Percentiles rank a stretch among this genome's conserved stretches.
Conservation (phyloP, 495 filamentous ascomycete species). For the Penicillium manginii region DNA sequence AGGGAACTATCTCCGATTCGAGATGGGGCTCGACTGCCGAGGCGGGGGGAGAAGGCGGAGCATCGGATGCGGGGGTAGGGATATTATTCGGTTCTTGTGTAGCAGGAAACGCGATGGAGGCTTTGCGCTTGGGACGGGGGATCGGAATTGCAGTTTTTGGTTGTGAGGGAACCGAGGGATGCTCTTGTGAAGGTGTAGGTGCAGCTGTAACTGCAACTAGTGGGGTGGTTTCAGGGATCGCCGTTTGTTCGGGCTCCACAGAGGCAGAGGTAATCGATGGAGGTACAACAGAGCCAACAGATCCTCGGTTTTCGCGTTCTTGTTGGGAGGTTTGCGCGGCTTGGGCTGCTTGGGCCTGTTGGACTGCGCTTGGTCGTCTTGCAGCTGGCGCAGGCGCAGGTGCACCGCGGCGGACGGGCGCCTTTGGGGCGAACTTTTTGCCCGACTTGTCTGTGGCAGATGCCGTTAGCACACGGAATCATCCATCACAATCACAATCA, state of each 20-base stretch:
- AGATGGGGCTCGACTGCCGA: conserved; percentile 9
- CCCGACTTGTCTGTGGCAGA: conserved; percentile 52
- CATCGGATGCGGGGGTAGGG: conserved; percentile 14
- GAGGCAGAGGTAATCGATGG: conserved; percentile 27
- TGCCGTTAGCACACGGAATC: background rate
- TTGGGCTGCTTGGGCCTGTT: conserved; percentile 35
- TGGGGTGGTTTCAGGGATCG: conserved; percentile 18
- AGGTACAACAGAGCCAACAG: conserved; percentile 23
- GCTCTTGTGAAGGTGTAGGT: conserved; percentile 14
- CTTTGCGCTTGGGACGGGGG: conserved; percentile 35
- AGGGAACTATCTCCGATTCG: conserved; percentile 9
- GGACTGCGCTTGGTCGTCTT: conserved; percentile 43
- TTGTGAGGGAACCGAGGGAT: conserved; percentile 16
- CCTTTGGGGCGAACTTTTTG: conserved; percentile 60
- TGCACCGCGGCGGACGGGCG: conserved; percentile 49
- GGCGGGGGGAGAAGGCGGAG: conserved; percentile 20
- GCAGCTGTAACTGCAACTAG: conserved; percentile 2
- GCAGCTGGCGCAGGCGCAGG: conserved; percentile 33
- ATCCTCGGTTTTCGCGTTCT: conserved; percentile 26
- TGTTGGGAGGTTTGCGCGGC: conserved; percentile 38
- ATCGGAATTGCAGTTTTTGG: conserved; percentile 32
- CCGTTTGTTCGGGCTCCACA: conserved; percentile 22
- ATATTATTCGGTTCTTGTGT: background rate
- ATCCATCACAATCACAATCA: background rate
- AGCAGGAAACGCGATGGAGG: conserved; percentile 20